Evolutionary conservation across 2,329 filamentous ascomycete genomes (phyloP).

Genomic region (Penicillium polonicum): DNA sequence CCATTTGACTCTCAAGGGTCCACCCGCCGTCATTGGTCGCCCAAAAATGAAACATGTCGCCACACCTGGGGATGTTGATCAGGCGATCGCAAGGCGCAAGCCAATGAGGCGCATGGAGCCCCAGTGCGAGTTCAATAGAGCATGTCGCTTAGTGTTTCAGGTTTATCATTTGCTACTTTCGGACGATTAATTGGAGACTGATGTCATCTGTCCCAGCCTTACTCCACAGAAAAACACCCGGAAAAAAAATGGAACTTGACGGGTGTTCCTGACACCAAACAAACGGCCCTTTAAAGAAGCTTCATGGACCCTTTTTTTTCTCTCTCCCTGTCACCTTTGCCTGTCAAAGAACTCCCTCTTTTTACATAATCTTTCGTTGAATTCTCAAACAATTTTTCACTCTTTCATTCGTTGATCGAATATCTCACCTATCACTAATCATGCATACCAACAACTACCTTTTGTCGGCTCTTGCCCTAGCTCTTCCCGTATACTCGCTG

Average conservation of each 20-base stretch:
- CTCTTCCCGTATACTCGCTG: conserved; percentile 10
- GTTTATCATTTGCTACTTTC: conserved; percentile 4
- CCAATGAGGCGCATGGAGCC: background rate
- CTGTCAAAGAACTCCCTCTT: background rate
- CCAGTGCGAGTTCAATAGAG: conserved; percentile 8
- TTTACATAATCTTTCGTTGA: background rate
- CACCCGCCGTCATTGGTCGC: conserved; percentile 1
- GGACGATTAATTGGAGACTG: background rate
- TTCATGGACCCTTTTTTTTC: conserved; percentile 1
- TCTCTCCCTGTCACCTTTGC: background rate
- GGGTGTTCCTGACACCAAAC: conserved; percentile 3
- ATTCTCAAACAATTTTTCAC: background rate
- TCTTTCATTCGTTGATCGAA: conserved; percentile 2
- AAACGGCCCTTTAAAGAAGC: conserved; percentile 6
- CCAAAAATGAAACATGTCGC: conserved; percentile 2
- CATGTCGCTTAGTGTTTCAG: conserved; percentile 12
- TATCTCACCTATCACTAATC: background rate
- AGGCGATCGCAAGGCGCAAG: conserved; percentile 1
- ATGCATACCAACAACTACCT: conserved; percentile 15
- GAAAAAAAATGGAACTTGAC: conserved; percentile 8
- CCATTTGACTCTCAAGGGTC: background rate
- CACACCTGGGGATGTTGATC: conserved; percentile 10
- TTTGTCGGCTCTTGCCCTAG: conserved; percentile 15
- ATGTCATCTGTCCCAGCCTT: conserved; percentile 3
- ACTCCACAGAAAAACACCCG: conserved; percentile 17